Conservation (phyloP, 2,329 filamentous ascomycete species). For the Phialemonium atrogriseum region DNA sequence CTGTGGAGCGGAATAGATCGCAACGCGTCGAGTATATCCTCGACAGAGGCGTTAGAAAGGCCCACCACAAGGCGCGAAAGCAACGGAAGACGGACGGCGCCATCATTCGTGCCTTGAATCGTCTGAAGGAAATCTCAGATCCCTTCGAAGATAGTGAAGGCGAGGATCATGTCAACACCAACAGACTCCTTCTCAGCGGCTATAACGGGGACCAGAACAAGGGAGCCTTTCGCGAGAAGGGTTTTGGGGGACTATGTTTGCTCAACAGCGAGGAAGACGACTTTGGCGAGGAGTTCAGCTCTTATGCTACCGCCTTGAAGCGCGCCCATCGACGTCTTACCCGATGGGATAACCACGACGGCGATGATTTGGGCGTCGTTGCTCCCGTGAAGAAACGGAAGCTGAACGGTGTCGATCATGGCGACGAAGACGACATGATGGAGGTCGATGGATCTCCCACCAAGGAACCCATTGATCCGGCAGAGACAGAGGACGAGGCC, state of each 20-base stretch:
- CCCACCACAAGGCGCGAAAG: constrained; percentile 57
- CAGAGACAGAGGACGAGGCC: constrained; percentile 20
- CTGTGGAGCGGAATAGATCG: constrained; percentile 69
- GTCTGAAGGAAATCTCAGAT: constrained; percentile 48
- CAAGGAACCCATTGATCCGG: constrained; percentile 13
- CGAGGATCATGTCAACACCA: constrained; percentile 34
- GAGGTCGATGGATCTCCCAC: constrained; percentile 13
- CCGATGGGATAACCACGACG: constrained; percentile 54
- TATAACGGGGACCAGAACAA: constrained; percentile 10
- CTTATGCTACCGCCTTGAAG: constrained; percentile 58
- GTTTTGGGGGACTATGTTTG: constrained; percentile 56
- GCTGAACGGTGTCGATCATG: constrained; percentile 17
- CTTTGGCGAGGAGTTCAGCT: constrained; percentile 65
- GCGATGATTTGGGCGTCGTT: constrained; percentile 36
- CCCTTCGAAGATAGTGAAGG: constrained; percentile 56
- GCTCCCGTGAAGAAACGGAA: constrained; percentile 33
- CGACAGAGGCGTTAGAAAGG: constrained; percentile 60
- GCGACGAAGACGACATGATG: constrained; percentile 24
- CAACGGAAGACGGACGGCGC: constrained; percentile 55
- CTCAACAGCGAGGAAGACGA: constrained; percentile 58
- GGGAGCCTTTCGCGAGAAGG: constrained; percentile 42
- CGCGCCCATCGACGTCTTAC: constrained; percentile 56
- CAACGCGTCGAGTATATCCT: constrained; percentile 77
- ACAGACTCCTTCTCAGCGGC: constrained; percentile 15
- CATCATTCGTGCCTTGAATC: constrained; percentile 57